Evolutionary conservation across 768 basidiomycete species (phyloP).

Genomic region (Sporobolomyces pararoseus): DNA sequence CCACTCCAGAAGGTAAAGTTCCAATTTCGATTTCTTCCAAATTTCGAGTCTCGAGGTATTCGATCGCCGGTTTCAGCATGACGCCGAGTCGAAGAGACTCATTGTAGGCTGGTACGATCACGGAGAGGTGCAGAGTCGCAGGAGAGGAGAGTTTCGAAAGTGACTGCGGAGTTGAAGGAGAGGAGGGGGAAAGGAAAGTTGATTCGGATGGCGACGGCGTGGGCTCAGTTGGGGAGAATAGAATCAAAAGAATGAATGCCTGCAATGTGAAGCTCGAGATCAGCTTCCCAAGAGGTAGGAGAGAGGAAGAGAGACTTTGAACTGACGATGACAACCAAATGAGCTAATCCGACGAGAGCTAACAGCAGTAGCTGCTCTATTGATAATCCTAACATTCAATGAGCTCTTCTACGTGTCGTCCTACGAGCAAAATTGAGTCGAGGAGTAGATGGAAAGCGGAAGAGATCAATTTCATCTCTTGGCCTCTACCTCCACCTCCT

Average conservation of each 20-base stretch:
- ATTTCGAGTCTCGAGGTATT: constrained; percentile 57
- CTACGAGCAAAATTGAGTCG: not conserved
- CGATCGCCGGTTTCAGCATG: constrained; percentile 70
- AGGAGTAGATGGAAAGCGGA: not conserved
- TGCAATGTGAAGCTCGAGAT: constrained; percentile 47
- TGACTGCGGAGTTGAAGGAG: constrained; percentile 56
- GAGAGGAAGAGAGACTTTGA: not conserved
- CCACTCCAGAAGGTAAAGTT: not conserved
- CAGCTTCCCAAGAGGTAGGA: not conserved
- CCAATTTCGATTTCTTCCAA: not conserved
- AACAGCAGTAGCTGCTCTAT: not conserved
- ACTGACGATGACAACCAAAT: constrained; percentile 10
- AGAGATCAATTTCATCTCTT: no score
- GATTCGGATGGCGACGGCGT: constrained; percentile 64
- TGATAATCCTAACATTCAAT: not conserved
- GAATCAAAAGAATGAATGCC: constrained; percentile 66
- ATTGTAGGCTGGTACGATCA: constrained; percentile 89
- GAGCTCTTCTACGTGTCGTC: no score
- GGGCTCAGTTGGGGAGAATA: constrained; percentile 70
- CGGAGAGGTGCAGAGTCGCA: constrained; percentile 65
- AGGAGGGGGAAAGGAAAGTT: constrained; percentile 61
- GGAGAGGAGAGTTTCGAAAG: constrained; percentile 57
- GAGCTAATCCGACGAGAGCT: not conserved
- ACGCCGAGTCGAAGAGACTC: constrained; percentile 74
- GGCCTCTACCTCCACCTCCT: no score